Percentiles rank a stretch among this genome's conserved stretches.
Evolutionary conservation across 2,329 filamentous ascomycete species (phyloP).

Genomic region (Lizonia empirigonia): DNA sequence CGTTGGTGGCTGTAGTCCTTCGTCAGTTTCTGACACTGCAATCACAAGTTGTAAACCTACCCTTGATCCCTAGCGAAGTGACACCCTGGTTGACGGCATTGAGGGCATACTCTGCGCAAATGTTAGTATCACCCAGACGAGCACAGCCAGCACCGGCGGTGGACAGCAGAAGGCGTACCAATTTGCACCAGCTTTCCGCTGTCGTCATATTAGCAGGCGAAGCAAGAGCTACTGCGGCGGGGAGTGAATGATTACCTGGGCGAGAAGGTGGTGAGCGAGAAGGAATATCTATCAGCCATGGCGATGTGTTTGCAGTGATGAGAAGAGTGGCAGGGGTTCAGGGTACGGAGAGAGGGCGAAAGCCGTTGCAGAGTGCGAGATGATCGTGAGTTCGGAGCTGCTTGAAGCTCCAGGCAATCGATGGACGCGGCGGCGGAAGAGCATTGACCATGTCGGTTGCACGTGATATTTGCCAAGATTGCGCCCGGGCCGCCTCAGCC

Average conservation of each 20-base stretch:
- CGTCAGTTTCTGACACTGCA: constrained; percentile 7
- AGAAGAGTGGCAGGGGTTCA: background rate
- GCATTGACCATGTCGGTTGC: constrained; percentile 2
- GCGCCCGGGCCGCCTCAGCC: constrained; percentile 1
- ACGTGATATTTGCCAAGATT: constrained; percentile 12
- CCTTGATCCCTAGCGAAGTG: constrained; percentile 97
- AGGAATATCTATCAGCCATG: constrained; percentile 99
- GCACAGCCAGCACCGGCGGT: constrained; percentile 15
- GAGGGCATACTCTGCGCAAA: constrained; percentile 84
- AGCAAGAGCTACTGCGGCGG: constrained; percentile 29
- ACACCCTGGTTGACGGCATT: constrained; percentile 99
- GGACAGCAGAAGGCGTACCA: constrained; percentile 60
- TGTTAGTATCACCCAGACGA: constrained; percentile 18
- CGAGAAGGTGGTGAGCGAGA: constrained; percentile 99
- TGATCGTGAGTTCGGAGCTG: constrained; percentile 16
- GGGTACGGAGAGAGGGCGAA: constrained; percentile 1
- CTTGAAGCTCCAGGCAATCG: constrained; percentile 18
- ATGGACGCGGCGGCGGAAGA: constrained; percentile 17
- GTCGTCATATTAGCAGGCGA: constrained; percentile 53
- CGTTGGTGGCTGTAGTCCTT: constrained; percentile 80
- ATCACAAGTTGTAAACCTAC: constrained; percentile 55
- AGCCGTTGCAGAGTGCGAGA: constrained; percentile 14
- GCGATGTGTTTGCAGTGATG: constrained; percentile 20
- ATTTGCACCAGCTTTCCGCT: constrained; percentile 99
- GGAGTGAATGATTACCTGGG: constrained; percentile 73